phyloP scores from a whole-genome alignment of 163 green algal genomes.

The Prototheca wickerhamii region DNA sequence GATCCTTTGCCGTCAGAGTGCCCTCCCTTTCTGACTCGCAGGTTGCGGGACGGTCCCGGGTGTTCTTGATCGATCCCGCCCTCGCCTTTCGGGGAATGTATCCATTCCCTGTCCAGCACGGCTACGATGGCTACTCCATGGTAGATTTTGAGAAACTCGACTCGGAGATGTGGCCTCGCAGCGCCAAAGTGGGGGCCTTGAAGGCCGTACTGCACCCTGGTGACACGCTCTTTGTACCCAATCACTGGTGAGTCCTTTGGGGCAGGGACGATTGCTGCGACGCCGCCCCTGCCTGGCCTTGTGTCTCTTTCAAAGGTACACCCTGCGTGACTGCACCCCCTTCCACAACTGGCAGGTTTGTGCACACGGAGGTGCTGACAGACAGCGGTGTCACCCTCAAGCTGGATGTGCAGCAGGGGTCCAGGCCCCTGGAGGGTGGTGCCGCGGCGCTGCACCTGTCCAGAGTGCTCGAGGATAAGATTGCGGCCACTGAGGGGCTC shows the following conservation, averaged over 20 bases:
- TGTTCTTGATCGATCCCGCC: constrained; percentile 43
- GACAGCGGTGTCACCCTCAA: constrained; percentile 13
- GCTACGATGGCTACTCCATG: constrained; percentile 63
- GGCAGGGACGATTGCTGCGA: neutral
- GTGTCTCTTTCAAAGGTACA: neutral
- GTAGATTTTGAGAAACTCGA: constrained; percentile 45
- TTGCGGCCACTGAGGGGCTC: constrained; percentile 26
- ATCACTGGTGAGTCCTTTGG: constrained; percentile 39
- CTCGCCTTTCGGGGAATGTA: constrained; percentile 53
- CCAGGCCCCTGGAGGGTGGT: constrained; percentile 12
- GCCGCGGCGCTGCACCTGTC: constrained; percentile 28
- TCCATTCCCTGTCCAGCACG: constrained; percentile 52
- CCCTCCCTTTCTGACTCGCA: too few species aligned
- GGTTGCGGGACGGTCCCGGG: constrained; percentile 33
- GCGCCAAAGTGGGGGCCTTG: constrained; percentile 16
- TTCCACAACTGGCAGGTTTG: constrained; percentile 30
- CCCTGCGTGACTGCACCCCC: neutral
- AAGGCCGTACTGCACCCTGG: constrained; percentile 36
- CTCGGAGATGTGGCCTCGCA: constrained; percentile 33
- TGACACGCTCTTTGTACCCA: constrained; percentile 45
- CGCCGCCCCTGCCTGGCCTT: neutral
- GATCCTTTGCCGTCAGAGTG: too few species aligned
- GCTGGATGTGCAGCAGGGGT: constrained; percentile 21
- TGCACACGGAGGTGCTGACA: constrained; percentile 43
- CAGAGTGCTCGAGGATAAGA: constrained; percentile 38